phyloP scores from a whole-genome alignment of 306 rosid genomes.

The Vicia villosa region DNA sequence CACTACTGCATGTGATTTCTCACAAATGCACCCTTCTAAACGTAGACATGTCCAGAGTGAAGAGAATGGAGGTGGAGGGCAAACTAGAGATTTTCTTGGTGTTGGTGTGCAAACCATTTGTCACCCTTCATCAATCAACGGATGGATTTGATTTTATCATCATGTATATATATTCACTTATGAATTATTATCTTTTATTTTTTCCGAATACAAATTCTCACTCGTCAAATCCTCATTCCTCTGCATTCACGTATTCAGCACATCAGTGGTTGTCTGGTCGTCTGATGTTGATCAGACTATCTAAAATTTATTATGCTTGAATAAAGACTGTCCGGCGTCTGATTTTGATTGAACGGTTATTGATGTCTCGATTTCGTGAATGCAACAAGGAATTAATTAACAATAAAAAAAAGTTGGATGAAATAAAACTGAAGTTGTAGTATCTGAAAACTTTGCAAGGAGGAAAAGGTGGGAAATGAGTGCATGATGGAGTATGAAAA shows the following conservation, averaged over 20 bases:
- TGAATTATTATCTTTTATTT: slow-evolving; percentile 14
- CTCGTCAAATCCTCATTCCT: not conserved
- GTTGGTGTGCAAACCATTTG: slow-evolving; percentile 78
- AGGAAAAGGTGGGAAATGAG: slow-evolving; percentile 61
- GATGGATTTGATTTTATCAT: slow-evolving; percentile 60
- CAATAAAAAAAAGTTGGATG: slow-evolving; percentile 34
- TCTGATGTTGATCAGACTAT: not conserved
- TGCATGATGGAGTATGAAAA: slow-evolving; percentile 56
- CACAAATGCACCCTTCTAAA: slow-evolving; percentile 64
- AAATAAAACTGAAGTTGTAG: slow-evolving; percentile 35
- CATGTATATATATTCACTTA: slow-evolving; percentile 1
- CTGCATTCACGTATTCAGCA: not conserved
- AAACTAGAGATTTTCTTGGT: slow-evolving; percentile 89
- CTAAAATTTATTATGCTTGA: not conserved
- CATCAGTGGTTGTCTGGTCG: not conserved
- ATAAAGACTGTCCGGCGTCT: not conserved
- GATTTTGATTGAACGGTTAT: not conserved
- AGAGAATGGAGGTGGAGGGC: slow-evolving; percentile 54
- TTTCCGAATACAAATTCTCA: not conserved
- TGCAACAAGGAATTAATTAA: not conserved
- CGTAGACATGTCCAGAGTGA: slow-evolving; percentile 58
- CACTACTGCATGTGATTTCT: slow-evolving; percentile 44
- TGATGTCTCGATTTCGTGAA: not conserved
- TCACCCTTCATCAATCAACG: slow-evolving; percentile 68
- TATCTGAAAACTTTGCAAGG: slow-evolving; percentile 56